A percentile compares a stretch with the other conserved stretches of the same genome.
Evolutionary conservation across 2,329 filamentous ascomycete genomes (phyloP).

Genomic region (Fusarium sublunatum): DNA sequence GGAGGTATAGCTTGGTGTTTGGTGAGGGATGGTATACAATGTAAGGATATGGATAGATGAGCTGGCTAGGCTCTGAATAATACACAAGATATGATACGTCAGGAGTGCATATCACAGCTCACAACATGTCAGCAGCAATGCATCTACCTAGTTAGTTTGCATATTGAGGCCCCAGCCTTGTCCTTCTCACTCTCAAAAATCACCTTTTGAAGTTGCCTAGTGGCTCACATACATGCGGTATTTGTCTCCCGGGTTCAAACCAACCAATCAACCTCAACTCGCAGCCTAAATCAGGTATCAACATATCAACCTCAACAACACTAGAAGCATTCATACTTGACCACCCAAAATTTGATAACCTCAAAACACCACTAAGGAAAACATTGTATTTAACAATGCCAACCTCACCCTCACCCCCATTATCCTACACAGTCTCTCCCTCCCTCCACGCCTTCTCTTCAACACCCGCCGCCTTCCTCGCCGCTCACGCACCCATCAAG

Average conservation of each 20-base stretch:
- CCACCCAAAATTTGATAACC: neutral
- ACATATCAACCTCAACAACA: constrained; percentile 1
- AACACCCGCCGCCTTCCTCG: constrained; percentile 31
- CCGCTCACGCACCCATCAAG: constrained; percentile 37
- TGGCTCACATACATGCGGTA: constrained; percentile 9
- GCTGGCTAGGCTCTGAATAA: neutral
- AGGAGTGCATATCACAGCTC: too few relatives aligned
- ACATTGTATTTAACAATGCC: constrained; percentile 5
- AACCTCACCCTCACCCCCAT: constrained; percentile 17
- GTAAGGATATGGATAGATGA: constrained; percentile 8
- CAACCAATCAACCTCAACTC: constrained; percentile 29
- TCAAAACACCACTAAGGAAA: neutral
- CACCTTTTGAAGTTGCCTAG: neutral
- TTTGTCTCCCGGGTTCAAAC: too few relatives aligned
- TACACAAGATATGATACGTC: constrained; percentile 2
- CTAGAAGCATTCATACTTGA: constrained; percentile 4
- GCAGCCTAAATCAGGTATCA: constrained; percentile 33
- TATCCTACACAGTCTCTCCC: constrained; percentile 31
- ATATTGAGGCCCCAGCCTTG: too few relatives aligned
- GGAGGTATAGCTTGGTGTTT: too few relatives aligned
- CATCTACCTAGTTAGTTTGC: too few relatives aligned
- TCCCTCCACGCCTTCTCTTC: constrained; percentile 28
- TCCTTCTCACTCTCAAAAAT: too few relatives aligned
- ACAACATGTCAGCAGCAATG: too few relatives aligned
- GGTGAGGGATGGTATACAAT: constrained; percentile 4